A percentile compares a stretch with the other conserved stretches of the same genome.
Conservation (phyloP, 2,329 filamentous ascomycete genomes). For the Hymenoscyphus fructigenus region DNA sequence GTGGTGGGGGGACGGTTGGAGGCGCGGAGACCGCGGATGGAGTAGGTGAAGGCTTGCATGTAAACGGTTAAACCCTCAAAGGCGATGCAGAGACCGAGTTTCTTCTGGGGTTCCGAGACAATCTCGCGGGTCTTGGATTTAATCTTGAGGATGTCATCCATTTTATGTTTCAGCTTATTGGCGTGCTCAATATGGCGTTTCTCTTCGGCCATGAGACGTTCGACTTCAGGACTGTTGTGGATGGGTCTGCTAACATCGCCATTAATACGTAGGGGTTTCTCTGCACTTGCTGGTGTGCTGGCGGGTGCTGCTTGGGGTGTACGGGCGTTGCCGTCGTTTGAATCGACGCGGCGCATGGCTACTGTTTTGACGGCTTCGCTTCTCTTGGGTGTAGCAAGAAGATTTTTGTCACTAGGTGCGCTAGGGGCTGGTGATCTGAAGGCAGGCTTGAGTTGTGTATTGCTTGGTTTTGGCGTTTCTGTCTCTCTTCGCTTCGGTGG, state of each 20-base stretch:
- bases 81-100: constrained; percentile 30
- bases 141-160: constrained; percentile 32
- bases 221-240: constrained; percentile 14
- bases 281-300: constrained; percentile 34
- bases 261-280: constrained; percentile 31
- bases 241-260: constrained; percentile 20
- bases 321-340: constrained; percentile 40
- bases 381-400: constrained; percentile 44
- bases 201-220: constrained; percentile 18
- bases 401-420: constrained; percentile 28
- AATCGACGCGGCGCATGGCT: constrained; percentile 42
- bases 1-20: constrained; percentile 31
- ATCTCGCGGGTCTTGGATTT: constrained; percentile 22
- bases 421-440: constrained; percentile 37
- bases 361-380: constrained; percentile 38
- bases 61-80: constrained; percentile 34
- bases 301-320: constrained; percentile 39
- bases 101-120: constrained; percentile 25
- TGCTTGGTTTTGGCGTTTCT: constrained; percentile 35
- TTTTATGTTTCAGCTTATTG: constrained; percentile 34
- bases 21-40: constrained; percentile 15
- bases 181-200: constrained; percentile 23
- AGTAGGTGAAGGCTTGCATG: constrained; percentile 31
- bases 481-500: constrained; percentile 38
- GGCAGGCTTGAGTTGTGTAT: constrained; percentile 38